Base-by-base conservation (phyloP, 164 flowering plant species). In the Nymphaea thermarum region DNA sequence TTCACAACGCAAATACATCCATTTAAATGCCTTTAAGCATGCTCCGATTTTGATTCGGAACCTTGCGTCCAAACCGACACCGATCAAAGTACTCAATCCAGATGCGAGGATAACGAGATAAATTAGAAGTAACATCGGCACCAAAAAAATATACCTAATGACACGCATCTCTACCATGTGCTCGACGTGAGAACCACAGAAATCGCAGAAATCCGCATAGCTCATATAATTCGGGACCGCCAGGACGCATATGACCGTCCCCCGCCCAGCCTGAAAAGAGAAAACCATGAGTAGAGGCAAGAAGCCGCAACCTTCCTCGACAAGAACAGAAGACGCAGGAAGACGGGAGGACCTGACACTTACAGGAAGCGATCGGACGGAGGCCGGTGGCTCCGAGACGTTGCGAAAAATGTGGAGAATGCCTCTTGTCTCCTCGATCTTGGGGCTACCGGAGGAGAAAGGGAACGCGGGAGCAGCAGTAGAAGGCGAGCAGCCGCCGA, bases 161-260 rank as follows among this genome's bases (percentile, higher is more conserved):
- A 93, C 73, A 10, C 82, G 72, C 63, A 93, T 80, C 60, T 87
- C 79, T 4, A 77, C 17, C 76, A 86, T 71, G 75, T 76, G 73
- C 42, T 77, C 82, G 74, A 85, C 66, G 66, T 79, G 78, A 45
- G 84, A 61, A 11, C 80, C 88, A 51, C 87, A 88, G 76, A 91
- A 93, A 43, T 80, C 78, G 60, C 89, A 45, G 77, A 93, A 85
- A 11, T 87, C 96, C 53, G 79, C 79, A 57, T 78, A 44, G 65
- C 96, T 82, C 71, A 93, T 60, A 68, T 86, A 87, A 68, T 79
- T 85, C 11, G 97, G 98, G 62, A 91, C 93, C 61, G 96, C 97
- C 43, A 87, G 85, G 51, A 91, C 80, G 76, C 89, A 88, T 72
- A 87, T 80, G 67, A 77, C 72, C 12, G 85, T 73, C 67, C 87